Evolutionary conservation across 2,329 filamentous ascomycete genomes (phyloP), one percentile per base, ranked within the genome.

Genomic region (Paracorniculantispora psalliotae): DNA sequence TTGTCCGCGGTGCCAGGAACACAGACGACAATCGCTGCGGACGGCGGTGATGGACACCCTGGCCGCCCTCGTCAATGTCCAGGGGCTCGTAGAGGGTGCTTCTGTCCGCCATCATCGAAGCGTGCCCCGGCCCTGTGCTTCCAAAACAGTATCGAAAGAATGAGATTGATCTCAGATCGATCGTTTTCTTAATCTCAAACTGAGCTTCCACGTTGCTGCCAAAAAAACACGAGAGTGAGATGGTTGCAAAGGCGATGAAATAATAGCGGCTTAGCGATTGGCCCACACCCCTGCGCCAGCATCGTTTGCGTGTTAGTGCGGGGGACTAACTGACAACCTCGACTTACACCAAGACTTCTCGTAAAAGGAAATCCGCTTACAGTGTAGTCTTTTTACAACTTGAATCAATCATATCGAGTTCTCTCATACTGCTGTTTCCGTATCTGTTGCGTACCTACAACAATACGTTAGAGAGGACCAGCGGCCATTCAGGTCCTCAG

Each of bases 401-500:
- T n/a, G n/a, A n/a, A n/a, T n/a, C n/a, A n/a, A n/a, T n/a, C n/a
- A n/a, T n/a, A n/a, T n/a, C n/a, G n/a, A n/a, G n/a, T n/a, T n/a
- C n/a, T n/a, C n/a, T 21, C n/a, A 53, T 17, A 5, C 21, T 17
- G 19, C 8, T 13, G 4, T 12, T 13, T 28, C 19, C 3, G 15
- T 15, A 41, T 21, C 49, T 9, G n/a, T 19, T n/a, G 19, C 13
- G 51, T 12, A 21, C 10, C 25, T 15, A n/a, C 26, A 37, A 2
- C 41, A 19, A 28, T 21, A n/a, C 39, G 13, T 47, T 21, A 30
- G 37, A n/a, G n/a, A n/a, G n/a, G n/a, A n/a, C 43, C 41, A 43
- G 28, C 44, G 53, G 17, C 53, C 53, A 56, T 44, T 56, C 53
- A 56, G 28, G 33, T 28, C 23, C 53, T 33, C 53, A 48, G 53